Conservation (phyloP, 805 yeast species). For the Sungouiella thailandica region DNA sequence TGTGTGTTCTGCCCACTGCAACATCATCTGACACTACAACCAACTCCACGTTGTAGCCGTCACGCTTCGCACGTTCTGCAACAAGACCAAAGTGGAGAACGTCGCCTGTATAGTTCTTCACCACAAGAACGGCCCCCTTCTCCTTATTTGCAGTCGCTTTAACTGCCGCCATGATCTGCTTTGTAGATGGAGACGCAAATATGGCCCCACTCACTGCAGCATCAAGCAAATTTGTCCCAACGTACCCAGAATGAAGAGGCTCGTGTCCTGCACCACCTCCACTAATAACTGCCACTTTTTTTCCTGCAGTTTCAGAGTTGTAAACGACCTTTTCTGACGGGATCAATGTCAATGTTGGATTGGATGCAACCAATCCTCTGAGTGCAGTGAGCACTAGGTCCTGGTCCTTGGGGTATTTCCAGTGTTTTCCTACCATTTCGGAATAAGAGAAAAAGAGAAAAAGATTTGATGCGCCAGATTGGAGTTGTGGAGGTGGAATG, state of each 20-base stretch:
- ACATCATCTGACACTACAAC: slow-evolving; percentile 88
- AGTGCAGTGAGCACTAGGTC: slow-evolving; percentile 47
- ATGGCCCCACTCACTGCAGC: slow-evolving; percentile 88
- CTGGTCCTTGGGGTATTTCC: slow-evolving; percentile 41
- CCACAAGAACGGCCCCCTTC: slow-evolving; percentile 71
- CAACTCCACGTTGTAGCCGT: slow-evolving; percentile 67
- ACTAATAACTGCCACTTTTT: slow-evolving; percentile 67
- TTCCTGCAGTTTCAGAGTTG: slow-evolving; percentile 33
- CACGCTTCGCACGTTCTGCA: slow-evolving; percentile 78
- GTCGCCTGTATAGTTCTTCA: slow-evolving; percentile 94
- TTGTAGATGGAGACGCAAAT: slow-evolving; percentile 95
- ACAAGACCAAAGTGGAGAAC: slow-evolving; percentile 89
- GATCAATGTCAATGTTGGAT: slow-evolving; percentile 51
- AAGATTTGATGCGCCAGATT: neutral
- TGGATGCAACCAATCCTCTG: slow-evolving; percentile 48
- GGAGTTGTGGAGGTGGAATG: too few species aligned
- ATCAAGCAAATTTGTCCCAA: slow-evolving; percentile 76
- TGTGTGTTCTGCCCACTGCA: slow-evolving; percentile 86
- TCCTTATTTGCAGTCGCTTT: slow-evolving; percentile 47
- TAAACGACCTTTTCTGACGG: slow-evolving; percentile 54
- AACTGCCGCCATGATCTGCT: slow-evolving; percentile 72
- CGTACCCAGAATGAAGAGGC: slow-evolving; percentile 89
- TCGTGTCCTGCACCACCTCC: slow-evolving; percentile 98
- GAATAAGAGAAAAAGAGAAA: neutral
- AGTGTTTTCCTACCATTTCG: slow-evolving; percentile 34